Evolutionary conservation across 306 rosid species (phyloP), one percentile per base, ranked within the genome.

Genomic region (Albizia julibrissin): DNA sequence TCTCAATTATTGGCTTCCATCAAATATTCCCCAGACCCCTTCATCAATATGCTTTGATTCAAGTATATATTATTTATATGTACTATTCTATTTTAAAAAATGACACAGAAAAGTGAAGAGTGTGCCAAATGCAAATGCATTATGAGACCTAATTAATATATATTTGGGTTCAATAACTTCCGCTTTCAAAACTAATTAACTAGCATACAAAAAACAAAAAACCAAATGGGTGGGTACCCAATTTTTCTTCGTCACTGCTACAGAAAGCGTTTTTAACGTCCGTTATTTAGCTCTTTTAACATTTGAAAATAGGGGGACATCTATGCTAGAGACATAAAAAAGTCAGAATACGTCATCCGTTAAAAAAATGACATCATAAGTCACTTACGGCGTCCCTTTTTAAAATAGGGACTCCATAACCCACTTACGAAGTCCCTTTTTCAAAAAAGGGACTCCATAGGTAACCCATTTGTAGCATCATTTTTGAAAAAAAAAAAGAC

Each of bases 1-100:
- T 61, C 75, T n/a, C 86, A 83, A 83, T 78, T 49, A 83, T 78
- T 83, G 70, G 74, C 52, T 71, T 33, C 62, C 27, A 56, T n/a
- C 61, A 83, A 71, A 24, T 43, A 71, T 83, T 71, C 47, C 2
- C 7, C 42, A 33, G 19, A 64, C 39, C 31, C 24, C 12, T 43
- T 10, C 46, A 5, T 31, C 19, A 10, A 29, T 8, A 61, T 11
- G 67, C 33, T 24, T 24, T 10, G 18, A 61, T 54, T 54, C 21
- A 26, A 54, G 12, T 52, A 47, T 10, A 54, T 54, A 24, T 24
- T 1, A 11, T 54, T n/a, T 2, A 9, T 22, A 59, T 24, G 66
- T 6, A 24, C 66, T 16, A 18, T 22, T 24, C 66, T 59, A n/a
- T 10, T 22, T 22, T 50, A 59, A 58, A 9, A 58, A 22, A 58